Base-by-base conservation (phyloP, 2,329 filamentous ascomycete genomes). In the Trichoderma koningiopsis region DNA sequence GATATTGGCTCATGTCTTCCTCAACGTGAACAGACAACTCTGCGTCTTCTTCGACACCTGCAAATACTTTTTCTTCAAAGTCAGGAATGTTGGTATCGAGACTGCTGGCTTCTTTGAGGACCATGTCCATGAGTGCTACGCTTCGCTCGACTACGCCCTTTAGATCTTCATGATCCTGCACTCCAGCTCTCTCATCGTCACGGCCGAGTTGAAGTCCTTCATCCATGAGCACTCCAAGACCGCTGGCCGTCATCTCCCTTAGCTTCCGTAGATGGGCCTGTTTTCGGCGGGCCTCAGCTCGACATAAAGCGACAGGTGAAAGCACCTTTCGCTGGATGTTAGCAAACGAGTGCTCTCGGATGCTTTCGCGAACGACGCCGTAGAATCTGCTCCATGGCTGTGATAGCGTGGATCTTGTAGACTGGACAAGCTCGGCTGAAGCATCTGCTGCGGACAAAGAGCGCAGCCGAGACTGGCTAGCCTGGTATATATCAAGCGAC, bases 191-290 rank as follows among this genome's bases (percentile, higher is more conserved):
- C 52, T 90, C 87, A 19, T 90, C 88, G 33, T 85, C 85, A 24
- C 86, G 82, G 55, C 86, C 86, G 73, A 92, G 89, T 61, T 88
- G 89, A 59, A 97, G 82, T 3, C 92, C 94, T 77, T 97, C 93
- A 68, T 95, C 93, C 73, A 97, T 90, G 31, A 99, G 83, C 5
- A 97, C 88, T 19, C 96, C 96, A 4, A 98, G 84, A 1, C 93
- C 92, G 75, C 92, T 94, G 1, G 95, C 93, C 68, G 93, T 94
- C 79, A 95, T 89, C 76, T 94, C 88, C 58, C 92, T 88, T 72
- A 97, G 83, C 74, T 88, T 88, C 75, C 87, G 90, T 61, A 98
- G 84, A 24, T 86, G 86, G 3, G 86, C 86, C 75, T 92, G 91
- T 78, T 96, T 97, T 70, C 83, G 84, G 58, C 91, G 86, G 11